Evolutionary conservation across 164 flowering plant genomes (phyloP), one percentile per base, ranked within the genome.

Genomic region (Umbilicus rupestris): DNA sequence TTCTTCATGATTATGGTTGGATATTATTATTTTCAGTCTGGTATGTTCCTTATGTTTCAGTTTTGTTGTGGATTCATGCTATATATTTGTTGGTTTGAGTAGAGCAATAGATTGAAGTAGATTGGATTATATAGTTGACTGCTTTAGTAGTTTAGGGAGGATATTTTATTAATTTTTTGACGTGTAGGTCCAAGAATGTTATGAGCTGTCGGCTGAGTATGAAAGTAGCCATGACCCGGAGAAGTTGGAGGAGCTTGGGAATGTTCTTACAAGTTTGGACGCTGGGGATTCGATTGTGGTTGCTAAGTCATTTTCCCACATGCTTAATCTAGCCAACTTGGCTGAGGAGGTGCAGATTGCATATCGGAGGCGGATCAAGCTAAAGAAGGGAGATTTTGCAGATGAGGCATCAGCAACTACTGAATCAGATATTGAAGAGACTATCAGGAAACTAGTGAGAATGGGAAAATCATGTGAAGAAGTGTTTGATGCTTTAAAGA

Each of bases 291-390:
- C 99, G 11, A 95, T 95, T 78, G 98, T 95, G n/a, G 57, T 95
- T 72, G 86, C 99, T 8, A 95, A 88, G 64, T 77, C 99, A n/a
- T 90, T 95, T 72, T 77, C 99, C 14, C 86, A 95, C 85, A 95
- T 95, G 99, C 99, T 95, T 80, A 95, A 80, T 85, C 81, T 95
- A 83, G 99, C 99, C 66, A 95, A 92, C 82, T 78, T 95, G 81
- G 99, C 98, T 7, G 99, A 95, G 85, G 97, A 91, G 76, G 97
- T 94, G 71, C 99, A 94, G 87, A 91, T 89, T 73, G 99, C 99
- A 59, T 77, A 85, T 69, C 82, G 98, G 1, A 74, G 99, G 39
- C 29, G 97, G 70, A 86, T 73, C 78, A 95, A 90, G 72, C 74
- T 85, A 62, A 92, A 92, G 66, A 90, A 83, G 73, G 98, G 99